These are phyloP conservation scores for Senna siamea DNA, from an alignment of 306 rosid genomes.

Conservation along the genomic window DNA sequence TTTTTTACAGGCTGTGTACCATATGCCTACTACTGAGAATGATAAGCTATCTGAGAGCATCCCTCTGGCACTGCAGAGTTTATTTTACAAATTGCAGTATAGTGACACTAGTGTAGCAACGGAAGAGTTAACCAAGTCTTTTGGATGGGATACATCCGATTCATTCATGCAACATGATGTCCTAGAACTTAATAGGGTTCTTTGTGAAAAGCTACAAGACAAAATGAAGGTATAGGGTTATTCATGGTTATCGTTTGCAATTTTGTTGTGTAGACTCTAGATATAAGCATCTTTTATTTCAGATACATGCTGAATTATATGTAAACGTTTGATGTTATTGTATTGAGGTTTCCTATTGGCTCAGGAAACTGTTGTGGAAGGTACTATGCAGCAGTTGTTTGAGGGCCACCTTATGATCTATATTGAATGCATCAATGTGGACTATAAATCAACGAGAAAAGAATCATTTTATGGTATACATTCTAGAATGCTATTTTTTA, in stretches of 20 bases:
- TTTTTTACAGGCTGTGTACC: slow-evolving; percentile 1
- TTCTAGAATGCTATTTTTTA: slow-evolving; percentile 10
- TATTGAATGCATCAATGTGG: background rate
- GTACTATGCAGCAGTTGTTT: slow-evolving; percentile 70
- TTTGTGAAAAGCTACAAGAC: no score
- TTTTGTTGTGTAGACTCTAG: background rate
- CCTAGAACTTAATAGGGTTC: no score
- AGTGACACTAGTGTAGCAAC: no score
- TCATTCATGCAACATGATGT: no score
- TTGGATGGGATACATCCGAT: no score
- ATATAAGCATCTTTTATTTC: background rate
- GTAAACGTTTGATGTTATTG: background rate
- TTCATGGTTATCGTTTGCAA: background rate
- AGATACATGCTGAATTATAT: slow-evolving; percentile 12
- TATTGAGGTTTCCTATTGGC: background rate
- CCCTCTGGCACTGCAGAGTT: no score
- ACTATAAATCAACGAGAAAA: slow-evolving; percentile 40
- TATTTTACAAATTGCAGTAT: no score
- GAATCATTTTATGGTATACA: slow-evolving; percentile 69
- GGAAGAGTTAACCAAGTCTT: no score
- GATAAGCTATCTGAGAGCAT: no score
- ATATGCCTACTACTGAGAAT: no score
- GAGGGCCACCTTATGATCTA: slow-evolving; percentile 76
- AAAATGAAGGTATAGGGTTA: no score
- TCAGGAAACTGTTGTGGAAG: slow-evolving; percentile 80